Evolutionary conservation across 176 grass and related monocot species (phyloP), one percentile per base, ranked within the genome.

Genomic region (Oryza australiensis): DNA sequence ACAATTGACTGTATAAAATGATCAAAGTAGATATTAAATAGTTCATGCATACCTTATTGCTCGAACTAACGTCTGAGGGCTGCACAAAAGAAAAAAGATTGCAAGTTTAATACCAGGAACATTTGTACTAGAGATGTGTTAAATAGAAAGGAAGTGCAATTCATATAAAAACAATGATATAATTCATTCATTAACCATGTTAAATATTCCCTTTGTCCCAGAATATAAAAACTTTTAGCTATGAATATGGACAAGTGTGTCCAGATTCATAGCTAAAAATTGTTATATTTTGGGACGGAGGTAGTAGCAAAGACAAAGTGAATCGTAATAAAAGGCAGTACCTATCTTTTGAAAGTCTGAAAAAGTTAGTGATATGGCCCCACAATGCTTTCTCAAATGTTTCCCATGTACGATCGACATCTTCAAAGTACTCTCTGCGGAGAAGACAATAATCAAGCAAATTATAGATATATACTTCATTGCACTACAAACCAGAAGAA

Each of bases 351-450:
- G 97, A 90, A 67, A 94, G 97, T 73, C 55, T 92, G 83, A 90
- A 99, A 72, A 92, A 99, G 68, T 99, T 99, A 43, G 78, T 60
- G 75, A 96, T 75, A 46, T 99, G 91, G 62, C 60, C 81, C 97
- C 97, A 99, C 84, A 99, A 90, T 59, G 87, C 81, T 83, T 90
- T 99, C 80, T 99, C 97, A 92, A 96, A 99, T 83, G 91, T 99
- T 78, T 99, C 97, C 97, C 97, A 99, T 33, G 93, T 90, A 74
- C 79, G 51, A 89, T 96, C 91, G 24, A 99, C 97, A 90, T 99
- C 93, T 90, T 99, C 97, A 83, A 99, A 99, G 76, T 99, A 99
- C 85, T 99, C 93, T 92, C 97, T 99, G 86, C 55, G 76, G 66
- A 76, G 3, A 90, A 68, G 34, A 77, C 71, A 87, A 89, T 51